Base-by-base conservation (phyloP, 306 rosid genomes). In the Cyamopsis tetragonoloba region DNA sequence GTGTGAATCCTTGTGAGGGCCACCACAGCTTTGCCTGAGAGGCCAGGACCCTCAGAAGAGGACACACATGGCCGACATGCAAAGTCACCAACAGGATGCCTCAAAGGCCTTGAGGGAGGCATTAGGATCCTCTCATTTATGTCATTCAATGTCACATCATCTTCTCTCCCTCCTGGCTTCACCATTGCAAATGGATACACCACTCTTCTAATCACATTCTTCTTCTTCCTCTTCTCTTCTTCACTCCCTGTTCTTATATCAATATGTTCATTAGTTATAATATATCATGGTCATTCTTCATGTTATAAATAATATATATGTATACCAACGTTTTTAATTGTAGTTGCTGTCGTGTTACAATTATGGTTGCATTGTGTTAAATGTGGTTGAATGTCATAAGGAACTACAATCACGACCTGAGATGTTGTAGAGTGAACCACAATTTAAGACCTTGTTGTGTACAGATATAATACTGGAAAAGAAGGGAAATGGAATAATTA, bases 31-130 rank as follows among this genome's bases (percentile, higher is more conserved):
- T 90, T 95, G 20, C 99, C 99, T 38, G 99, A 93, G 23, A 93
- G 90, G 30, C 97, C 99, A 3, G 86, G 86, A 15, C 97, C 96
- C 6, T 85, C 75, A 0, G 92, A 59, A 0, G 92, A 59, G 3
- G 95, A 82, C 62, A 88, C 92, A 78, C 95, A 88, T 61, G 99
- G 97, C 80, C 97, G 91, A 75, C 96, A 90, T 1, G 97, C 99
- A 49, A 86, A 95, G 72, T 88, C 97, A 1, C 99, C 99, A 0
- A 95, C 97, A 6, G 97, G 97, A 46, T 90, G 99, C 79, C 84
- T 85, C 24, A 90, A 96, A 1, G 99, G 96, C 63, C 95, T 76
- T 18, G 95, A 80, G 10, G 99, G 99, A 0, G 89, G 78, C 99
- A 90, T 95, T 50, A 88, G 34, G 4, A 95, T 95, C 81, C 92